A percentile compares a stretch with the other conserved stretches of the same genome.
Evolutionary conservation across 1,139 yeast genomes (phyloP).

Genomic region (Candida tropicalis): DNA sequence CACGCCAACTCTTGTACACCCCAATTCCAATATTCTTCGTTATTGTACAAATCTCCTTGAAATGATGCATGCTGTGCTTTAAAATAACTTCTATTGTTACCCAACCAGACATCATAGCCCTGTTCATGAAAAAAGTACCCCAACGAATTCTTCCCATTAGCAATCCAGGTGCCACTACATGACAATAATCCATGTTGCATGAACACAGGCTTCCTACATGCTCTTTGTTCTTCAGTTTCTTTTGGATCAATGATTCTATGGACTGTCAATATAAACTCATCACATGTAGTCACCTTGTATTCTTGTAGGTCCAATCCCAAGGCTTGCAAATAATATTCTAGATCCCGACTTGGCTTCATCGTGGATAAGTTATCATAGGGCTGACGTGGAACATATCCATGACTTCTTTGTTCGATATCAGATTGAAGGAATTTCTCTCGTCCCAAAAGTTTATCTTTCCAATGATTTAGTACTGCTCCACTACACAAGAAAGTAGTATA

Average conservation of each 20-base stretch:
- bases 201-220: conserved; percentile 58
- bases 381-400: conserved; percentile 28
- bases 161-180: conserved; percentile 81
- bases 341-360: conserved; percentile 31
- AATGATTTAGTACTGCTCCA: conserved; percentile 33
- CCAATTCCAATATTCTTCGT: conserved; percentile 77
- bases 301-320: conserved; percentile 62
- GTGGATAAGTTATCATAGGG: conserved; percentile 34
- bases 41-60: conserved; percentile 47
- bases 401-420: conserved; percentile 16
- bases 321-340: conserved; percentile 66
- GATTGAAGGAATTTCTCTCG: conserved; percentile 17
- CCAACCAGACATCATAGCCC: conserved; percentile 93
- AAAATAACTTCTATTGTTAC: conserved; percentile 89
- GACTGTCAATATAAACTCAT: conserved; percentile 71
- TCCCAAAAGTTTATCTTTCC: conserved; percentile 27
- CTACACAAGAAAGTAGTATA: conserved; percentile 28
- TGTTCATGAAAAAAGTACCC: conserved; percentile 61
- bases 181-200: conserved; percentile 86
- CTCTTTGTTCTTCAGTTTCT: conserved; percentile 33
- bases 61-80: conserved; percentile 58
- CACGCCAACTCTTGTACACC: conserved; percentile 78
- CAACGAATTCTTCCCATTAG: conserved; percentile 74
- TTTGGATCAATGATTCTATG: conserved; percentile 64
- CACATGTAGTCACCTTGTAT: conserved; percentile 68